Evolutionary conservation across 305 asterid genomes (phyloP), one percentile per base, ranked within the genome.

Genomic region (Fraxinus floribunda): DNA sequence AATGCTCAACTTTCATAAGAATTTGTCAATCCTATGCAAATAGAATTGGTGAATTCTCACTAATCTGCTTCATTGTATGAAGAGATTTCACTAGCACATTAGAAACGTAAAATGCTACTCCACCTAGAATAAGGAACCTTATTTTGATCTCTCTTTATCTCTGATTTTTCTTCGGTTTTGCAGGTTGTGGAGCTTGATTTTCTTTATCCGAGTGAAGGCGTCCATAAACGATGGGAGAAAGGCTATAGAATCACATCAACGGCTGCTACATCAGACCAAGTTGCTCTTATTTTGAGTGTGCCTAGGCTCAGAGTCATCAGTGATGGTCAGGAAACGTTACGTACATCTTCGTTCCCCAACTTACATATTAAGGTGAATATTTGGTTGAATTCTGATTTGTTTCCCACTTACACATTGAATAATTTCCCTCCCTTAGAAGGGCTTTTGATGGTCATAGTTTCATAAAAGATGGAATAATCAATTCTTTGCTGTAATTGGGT

Each of bases 171-270:
- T 29, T 29, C 1, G 32, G 30, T 29, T 29, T 29, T 29, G 30
- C 71, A 92, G 97, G 95, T 92, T 55, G 95, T 92, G 52, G 97
- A 92, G 88, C 97, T 92, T 46, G 97, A 92, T 86, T 92, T 92
- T 86, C 92, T 90, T 46, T 92, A 92, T 79, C 97, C 97, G 41
- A 91, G 97, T 60, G 97, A 92, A 88, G 97, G 95, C 78, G 88
- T 91, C 74, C 97, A 91, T 76, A 89, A 94, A 26, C 84, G 97
- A 68, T 92, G 97, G 97, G 97, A 92, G 75, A 89, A 84, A 84
- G 95, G 97, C 24, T 92, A 89, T 73, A 92, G 97, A 87, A 92
- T 92, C 70, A 92, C 97, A 29, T 86, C 97, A 76, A 91, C 90
- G 95, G 97, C 95, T 71, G 97, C 94, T 26, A 92, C 95, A 36